Percentiles rank a stretch among this genome's conserved stretches.
Conservation (phyloP, 1,284 basidiomycete species). For the Ustilago cynodontis region DNA sequence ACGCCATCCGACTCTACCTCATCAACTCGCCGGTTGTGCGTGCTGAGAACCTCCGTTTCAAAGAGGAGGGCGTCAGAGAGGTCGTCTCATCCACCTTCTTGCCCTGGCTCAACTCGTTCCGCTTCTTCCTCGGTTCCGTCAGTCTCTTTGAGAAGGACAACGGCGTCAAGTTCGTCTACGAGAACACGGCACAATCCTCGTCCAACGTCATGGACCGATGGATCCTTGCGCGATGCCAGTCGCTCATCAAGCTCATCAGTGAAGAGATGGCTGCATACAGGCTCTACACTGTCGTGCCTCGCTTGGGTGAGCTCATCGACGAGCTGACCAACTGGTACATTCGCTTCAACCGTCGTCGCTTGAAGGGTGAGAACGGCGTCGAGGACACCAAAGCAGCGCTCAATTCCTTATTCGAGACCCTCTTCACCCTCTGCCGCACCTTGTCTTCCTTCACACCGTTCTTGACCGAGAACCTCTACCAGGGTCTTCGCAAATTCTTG, state of each 20-base stretch:
- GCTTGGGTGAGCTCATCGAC: constrained; percentile 89
- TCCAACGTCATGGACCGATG: constrained; percentile 98
- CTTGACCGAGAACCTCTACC: constrained; percentile 96
- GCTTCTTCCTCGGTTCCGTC: constrained; percentile 98
- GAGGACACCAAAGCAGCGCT: constrained; percentile 90
- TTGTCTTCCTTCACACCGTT: constrained; percentile 99
- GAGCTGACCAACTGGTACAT: constrained; percentile 99
- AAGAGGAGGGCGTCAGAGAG: constrained; percentile 97
- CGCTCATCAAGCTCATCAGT: constrained; percentile 89
- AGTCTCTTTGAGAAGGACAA: constrained; percentile 86
- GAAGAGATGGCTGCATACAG: constrained; percentile 97
- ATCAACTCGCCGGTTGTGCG: constrained; percentile 99
- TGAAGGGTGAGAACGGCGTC: constrained; percentile 94
- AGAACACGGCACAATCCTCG: constrained; percentile 85
- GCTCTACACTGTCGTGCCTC: constrained; percentile 97
- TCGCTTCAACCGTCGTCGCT: constrained; percentile 93
- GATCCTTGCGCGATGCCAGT: constrained; percentile 97
- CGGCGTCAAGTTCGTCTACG: constrained; percentile 85
- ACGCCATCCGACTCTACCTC: constrained; percentile 96
- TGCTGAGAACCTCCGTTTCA: constrained; percentile 96
- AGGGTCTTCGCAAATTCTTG: constrained; percentile 86
- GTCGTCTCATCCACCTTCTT: constrained; percentile 93
- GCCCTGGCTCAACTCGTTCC: constrained; percentile 99
- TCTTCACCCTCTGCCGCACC: constrained; percentile 93
- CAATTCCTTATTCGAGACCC: constrained; percentile 94